Percentiles rank a stretch among this genome's conserved stretches.
phyloP scores from a whole-genome alignment of 202 grass and related monocot genomes.

The Carex sylvatica region DNA sequence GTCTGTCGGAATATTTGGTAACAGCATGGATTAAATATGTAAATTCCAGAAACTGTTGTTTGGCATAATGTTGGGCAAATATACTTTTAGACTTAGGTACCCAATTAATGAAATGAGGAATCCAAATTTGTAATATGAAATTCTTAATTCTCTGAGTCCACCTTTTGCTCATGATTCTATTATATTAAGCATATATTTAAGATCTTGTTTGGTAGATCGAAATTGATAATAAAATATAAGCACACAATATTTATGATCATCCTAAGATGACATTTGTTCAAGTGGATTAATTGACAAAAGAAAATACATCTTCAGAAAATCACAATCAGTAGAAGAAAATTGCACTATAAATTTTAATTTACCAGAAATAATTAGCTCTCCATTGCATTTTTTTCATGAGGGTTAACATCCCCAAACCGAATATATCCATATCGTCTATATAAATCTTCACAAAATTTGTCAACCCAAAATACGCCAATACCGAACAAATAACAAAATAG shows the following conservation, averaged over 20 bases:
- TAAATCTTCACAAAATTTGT: slow-evolving; percentile 35
- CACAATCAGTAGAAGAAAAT: neutral
- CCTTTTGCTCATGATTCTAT: neutral
- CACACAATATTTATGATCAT: neutral
- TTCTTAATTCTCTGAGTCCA: neutral
- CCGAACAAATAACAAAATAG: neutral
- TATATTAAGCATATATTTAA: neutral
- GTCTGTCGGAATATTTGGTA: neutral
- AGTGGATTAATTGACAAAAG: neutral
- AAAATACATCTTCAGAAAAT: neutral
- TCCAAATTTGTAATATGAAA: neutral
- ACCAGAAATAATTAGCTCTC: slow-evolving; percentile 6
- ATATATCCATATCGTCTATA: neutral
- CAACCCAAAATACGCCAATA: slow-evolving; percentile 18
- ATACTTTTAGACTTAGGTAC: neutral
- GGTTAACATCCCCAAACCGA: slow-evolving; percentile 19
- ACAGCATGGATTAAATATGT: neutral
- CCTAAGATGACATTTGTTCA: neutral
- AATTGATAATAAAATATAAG: neutral
- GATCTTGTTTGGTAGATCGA: neutral
- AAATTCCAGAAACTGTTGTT: neutral
- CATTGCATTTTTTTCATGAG: slow-evolving; percentile 10
- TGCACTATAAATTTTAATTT: neutral
- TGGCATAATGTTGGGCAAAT: slow-evolving; percentile 12
- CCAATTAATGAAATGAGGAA: neutral